These are phyloP conservation scores for Lactarius evosmus DNA, from an alignment of 768 basidiomycete genomes.

Conservation along the genomic window DNA sequence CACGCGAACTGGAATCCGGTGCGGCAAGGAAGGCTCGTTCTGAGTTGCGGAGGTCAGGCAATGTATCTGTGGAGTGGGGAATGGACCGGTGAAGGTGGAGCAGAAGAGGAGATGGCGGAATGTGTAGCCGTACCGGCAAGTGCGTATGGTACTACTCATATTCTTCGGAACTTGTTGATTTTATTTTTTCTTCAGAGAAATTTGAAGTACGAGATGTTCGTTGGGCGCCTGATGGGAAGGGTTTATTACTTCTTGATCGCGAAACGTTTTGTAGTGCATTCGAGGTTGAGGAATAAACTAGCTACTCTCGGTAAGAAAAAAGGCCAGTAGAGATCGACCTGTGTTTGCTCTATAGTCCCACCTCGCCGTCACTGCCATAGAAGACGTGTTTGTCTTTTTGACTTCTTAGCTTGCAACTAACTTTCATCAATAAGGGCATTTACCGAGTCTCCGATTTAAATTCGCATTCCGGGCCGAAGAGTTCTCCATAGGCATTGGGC, in stretches of 20 bases:
- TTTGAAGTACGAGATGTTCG: constrained; percentile 67
- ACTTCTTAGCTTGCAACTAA: too few relatives aligned
- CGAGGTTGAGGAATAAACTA: constrained; percentile 23
- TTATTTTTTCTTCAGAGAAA: constrained; percentile 44
- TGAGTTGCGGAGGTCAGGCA: constrained; percentile 65
- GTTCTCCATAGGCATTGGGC: background rate
- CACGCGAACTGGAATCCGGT: constrained; percentile 81
- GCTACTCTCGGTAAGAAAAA: background rate
- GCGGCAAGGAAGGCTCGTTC: constrained; percentile 64
- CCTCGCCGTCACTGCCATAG: too few relatives aligned
- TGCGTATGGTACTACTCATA: constrained; percentile 40
- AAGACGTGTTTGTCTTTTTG: too few relatives aligned
- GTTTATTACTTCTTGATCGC: constrained; percentile 69
- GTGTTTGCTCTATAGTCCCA: too few relatives aligned
- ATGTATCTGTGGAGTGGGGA: constrained; percentile 83
- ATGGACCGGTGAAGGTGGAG: constrained; percentile 55
- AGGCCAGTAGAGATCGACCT: background rate
- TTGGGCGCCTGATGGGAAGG: constrained; percentile 89
- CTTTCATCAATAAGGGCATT: constrained; percentile 3
- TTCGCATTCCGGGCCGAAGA: background rate
- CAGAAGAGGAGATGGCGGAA: constrained; percentile 78
- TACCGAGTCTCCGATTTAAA: constrained; percentile 22
- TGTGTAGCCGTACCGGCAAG: constrained; percentile 88
- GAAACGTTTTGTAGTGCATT: constrained; percentile 61
- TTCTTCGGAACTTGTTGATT: background rate